Conservation (phyloP, 345 rosid genomes). For the Nasturtium officinale region DNA sequence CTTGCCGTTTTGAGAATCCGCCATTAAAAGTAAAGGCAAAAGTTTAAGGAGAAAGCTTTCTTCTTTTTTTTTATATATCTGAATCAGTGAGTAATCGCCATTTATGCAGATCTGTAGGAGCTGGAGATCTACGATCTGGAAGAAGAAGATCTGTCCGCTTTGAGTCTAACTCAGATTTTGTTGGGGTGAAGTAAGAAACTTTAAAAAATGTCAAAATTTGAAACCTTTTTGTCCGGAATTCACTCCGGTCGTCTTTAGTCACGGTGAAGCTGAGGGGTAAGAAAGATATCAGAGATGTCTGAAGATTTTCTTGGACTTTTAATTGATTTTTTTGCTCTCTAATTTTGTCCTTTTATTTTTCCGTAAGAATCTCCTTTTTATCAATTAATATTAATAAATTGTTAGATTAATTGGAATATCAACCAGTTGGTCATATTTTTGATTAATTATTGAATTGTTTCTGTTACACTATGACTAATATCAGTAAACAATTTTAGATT, state of each 20-base stretch:
- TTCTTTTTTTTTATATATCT: neutral
- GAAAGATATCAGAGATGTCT: slow-evolving; percentile 3
- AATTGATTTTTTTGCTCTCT: neutral
- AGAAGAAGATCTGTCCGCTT: slow-evolving; percentile 25
- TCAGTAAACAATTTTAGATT: neutral
- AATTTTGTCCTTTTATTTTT: neutral
- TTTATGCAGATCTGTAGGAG: slow-evolving; percentile 35
- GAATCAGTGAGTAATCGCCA: slow-evolving; percentile 48
- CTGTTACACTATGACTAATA: neutral
- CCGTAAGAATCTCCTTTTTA: neutral
- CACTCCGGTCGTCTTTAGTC: slow-evolving; percentile 34
- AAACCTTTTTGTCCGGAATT: slow-evolving; percentile 19
- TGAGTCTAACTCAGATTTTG: slow-evolving; percentile 31
- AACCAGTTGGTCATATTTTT: neutral
- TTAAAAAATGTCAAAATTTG: neutral
- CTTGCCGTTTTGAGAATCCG: slow-evolving; percentile 62
- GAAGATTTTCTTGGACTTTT: neutral
- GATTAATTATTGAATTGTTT: neutral
- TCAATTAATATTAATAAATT: neutral
- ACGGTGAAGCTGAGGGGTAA: slow-evolving; percentile 11
- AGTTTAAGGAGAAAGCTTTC: slow-evolving; percentile 3
- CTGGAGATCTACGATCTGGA: slow-evolving; percentile 41
- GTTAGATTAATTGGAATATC: neutral
- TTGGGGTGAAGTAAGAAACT: slow-evolving; percentile 1
- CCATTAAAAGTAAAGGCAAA: slow-evolving; percentile 48